Percentiles rank a stretch among this genome's conserved stretches.
Evolutionary conservation across 441 rosid genomes (phyloP).

Genomic region (Croton laevigatus): DNA sequence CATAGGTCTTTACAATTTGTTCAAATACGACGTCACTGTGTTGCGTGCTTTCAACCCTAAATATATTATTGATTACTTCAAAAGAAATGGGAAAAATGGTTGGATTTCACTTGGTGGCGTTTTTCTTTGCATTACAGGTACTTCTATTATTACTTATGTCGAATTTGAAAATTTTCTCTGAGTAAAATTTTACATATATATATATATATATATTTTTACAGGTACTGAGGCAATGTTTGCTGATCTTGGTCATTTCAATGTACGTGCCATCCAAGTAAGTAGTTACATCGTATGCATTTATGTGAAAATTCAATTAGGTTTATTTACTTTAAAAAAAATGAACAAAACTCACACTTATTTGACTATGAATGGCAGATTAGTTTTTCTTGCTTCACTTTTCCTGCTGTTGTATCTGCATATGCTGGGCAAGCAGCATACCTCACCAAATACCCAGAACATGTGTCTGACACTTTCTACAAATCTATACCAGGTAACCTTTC

Average conservation of each 20-base stretch:
- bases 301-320: too few relatives aligned
- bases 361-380: slow-evolving; percentile 56
- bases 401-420: slow-evolving; percentile 52
- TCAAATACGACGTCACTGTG: slow-evolving; percentile 52
- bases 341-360: too few relatives aligned
- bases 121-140: slow-evolving; percentile 60
- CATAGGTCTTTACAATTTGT: slow-evolving; percentile 64
- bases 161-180: too few relatives aligned
- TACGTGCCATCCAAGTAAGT: slow-evolving; percentile 62
- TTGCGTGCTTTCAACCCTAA: slow-evolving; percentile 68
- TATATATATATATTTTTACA: too few relatives aligned
- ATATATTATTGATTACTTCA: slow-evolving; percentile 56
- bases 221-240: slow-evolving; percentile 93
- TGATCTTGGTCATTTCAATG: slow-evolving; percentile 80
- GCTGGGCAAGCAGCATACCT: slow-evolving; percentile 79
- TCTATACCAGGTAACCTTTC: slow-evolving; percentile 72
- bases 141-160: too few relatives aligned
- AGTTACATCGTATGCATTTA: not conserved
- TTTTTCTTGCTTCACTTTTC: slow-evolving; percentile 53
- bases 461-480: slow-evolving; percentile 57
- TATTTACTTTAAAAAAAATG: too few relatives aligned
- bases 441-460: slow-evolving; percentile 41
- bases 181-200: too few relatives aligned
- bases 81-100: slow-evolving; percentile 45
- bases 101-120: slow-evolving; percentile 82